Conservation (phyloP, 495 filamentous ascomycete genomes). For the Neurospora africana region DNA sequence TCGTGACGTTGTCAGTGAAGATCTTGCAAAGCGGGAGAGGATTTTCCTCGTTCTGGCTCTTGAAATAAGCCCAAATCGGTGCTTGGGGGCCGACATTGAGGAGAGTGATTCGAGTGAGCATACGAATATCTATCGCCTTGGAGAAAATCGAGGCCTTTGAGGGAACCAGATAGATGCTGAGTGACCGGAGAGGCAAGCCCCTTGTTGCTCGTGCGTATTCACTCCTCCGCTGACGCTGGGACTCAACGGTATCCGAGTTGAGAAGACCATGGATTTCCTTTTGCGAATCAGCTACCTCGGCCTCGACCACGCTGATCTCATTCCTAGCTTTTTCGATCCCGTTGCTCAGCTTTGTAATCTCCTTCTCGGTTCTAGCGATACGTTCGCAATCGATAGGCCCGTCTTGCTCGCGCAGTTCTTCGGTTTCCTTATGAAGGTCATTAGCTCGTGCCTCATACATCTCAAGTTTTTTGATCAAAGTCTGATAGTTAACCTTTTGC, state of each 20-base stretch:
- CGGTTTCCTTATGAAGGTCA: conserved; percentile 10
- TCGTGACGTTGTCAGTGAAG: conserved; percentile 49
- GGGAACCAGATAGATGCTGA: conserved; percentile 48
- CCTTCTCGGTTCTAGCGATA: conserved; percentile 11
- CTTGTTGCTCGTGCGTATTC: conserved; percentile 44
- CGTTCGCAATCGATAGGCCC: not conserved
- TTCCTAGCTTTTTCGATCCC: conserved; percentile 12
- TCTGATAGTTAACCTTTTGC: conserved; percentile 13
- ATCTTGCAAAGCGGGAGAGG: conserved; percentile 44
- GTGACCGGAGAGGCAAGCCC: conserved; percentile 40
- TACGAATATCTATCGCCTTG: conserved; percentile 40
- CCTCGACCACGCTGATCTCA: conserved; percentile 14
- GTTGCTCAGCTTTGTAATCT: conserved; percentile 3
- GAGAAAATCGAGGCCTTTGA: conserved; percentile 42
- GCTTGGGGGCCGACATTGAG: conserved; percentile 52
- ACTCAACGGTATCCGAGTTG: conserved; percentile 2
- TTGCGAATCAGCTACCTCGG: conserved; percentile 14
- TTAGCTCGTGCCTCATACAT: conserved; percentile 10
- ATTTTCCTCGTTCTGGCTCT: conserved; percentile 36
- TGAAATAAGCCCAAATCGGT: conserved; percentile 44
- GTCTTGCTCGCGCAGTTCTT: conserved; percentile 4
- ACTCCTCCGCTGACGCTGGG: conserved; percentile 20
- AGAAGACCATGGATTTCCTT: conserved; percentile 2
- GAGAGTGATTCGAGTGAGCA: conserved; percentile 43
- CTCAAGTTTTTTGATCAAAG: conserved; percentile 14